phyloP scores from a whole-genome alignment of 305 asterid species.

The Stenogyne calaminthoides region DNA sequence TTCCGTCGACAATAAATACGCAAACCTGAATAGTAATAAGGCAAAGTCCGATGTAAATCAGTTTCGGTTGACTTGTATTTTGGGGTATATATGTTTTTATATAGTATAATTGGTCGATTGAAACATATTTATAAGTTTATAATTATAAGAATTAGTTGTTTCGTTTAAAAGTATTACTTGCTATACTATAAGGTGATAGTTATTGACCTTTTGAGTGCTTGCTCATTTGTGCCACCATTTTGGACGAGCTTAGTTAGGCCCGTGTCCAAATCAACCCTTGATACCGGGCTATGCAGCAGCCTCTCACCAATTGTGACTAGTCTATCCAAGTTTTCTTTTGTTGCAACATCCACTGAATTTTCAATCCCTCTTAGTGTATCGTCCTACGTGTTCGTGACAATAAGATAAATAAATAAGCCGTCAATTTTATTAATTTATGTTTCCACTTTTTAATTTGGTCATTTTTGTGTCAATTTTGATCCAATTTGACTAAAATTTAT shows the following conservation, averaged over 20 bases:
- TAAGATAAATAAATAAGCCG: background rate
- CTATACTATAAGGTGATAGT: no score
- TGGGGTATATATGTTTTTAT: no score
- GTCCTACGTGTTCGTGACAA: conserved; percentile 25
- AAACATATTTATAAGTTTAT: no score
- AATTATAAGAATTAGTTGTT: no score
- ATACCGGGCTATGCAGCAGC: conserved; percentile 34
- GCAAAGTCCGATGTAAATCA: no score
- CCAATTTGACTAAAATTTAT: no score
- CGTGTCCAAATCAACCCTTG: conserved; percentile 37
- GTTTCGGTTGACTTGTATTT: no score
- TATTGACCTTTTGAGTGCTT: conserved; percentile 37
- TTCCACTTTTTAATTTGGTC: no score
- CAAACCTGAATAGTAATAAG: conserved; percentile 31
- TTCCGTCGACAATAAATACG: conserved; percentile 37
- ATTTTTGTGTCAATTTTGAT: no score
- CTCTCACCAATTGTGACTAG: conserved; percentile 41
- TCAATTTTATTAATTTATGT: no score
- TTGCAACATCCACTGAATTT: conserved; percentile 43
- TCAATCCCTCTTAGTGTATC: conserved; percentile 41
- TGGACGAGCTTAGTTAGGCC: conserved; percentile 37
- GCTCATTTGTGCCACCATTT: conserved; percentile 41
- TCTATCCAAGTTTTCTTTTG: conserved; percentile 38
- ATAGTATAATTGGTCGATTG: no score
- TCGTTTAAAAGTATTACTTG: no score